phyloP scores from a whole-genome alignment of 2,329 filamentous ascomycete genomes.

The Xenoacremonium recifei region DNA sequence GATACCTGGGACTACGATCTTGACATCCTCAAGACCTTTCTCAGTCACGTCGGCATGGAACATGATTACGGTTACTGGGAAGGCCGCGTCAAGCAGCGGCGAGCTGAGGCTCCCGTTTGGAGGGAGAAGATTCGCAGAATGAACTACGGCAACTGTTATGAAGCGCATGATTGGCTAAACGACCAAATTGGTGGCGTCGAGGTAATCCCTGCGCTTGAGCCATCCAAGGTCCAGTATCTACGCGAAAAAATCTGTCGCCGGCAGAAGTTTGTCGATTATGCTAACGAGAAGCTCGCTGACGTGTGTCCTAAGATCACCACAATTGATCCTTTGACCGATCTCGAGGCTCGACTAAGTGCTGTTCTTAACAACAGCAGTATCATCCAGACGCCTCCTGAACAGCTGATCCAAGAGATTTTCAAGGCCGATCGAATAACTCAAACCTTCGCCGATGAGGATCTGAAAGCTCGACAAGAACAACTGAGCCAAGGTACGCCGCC shows the following conservation, averaged over 20 bases:
- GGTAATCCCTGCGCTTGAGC: not conserved
- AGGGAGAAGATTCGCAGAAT: too few relatives aligned
- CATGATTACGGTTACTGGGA: slow-evolving; percentile 15
- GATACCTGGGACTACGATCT: slow-evolving; percentile 1
- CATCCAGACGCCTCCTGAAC: not conserved
- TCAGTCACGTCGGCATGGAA: slow-evolving; percentile 9
- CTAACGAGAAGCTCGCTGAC: slow-evolving; percentile 38
- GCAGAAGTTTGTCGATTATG: slow-evolving; percentile 13
- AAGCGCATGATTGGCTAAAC: too few relatives aligned
- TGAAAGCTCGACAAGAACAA: too few relatives aligned
- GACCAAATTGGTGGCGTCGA: too few relatives aligned
- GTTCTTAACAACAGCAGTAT: not conserved
- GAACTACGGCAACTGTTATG: too few relatives aligned
- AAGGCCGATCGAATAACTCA: too few relatives aligned
- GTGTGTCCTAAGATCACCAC: slow-evolving; percentile 37
- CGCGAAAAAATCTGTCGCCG: not conserved
- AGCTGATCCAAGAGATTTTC: too few relatives aligned
- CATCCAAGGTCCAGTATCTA: not conserved
- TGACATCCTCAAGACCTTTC: slow-evolving; percentile 7
- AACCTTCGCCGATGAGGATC: too few relatives aligned
- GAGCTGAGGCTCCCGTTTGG: not conserved
- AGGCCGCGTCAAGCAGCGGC: not conserved
- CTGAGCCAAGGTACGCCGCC: too few relatives aligned
- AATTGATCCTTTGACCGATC: not conserved
- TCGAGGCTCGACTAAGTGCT: not conserved